These are phyloP conservation scores for Anthracocystis setariae DNA, from an alignment of 1,284 basidiomycete genomes.

Conservation along the genomic window DNA sequence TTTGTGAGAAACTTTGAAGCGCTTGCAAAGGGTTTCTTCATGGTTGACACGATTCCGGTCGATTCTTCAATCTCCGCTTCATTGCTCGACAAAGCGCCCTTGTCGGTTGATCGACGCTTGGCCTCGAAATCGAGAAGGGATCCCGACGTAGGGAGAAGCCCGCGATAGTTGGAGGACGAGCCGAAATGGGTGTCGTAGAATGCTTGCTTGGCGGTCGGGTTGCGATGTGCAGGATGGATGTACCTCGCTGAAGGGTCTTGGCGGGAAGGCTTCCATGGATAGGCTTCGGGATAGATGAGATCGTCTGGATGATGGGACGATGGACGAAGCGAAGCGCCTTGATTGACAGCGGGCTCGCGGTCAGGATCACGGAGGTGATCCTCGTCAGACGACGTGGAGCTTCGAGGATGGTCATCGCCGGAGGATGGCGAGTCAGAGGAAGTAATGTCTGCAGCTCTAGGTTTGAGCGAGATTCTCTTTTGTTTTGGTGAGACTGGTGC, in stretches of 20 bases:
- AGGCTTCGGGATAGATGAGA: conserved; percentile 30
- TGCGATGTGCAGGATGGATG: conserved; percentile 50
- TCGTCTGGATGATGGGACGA: conserved; percentile 29
- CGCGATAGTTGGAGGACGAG: conserved; percentile 42
- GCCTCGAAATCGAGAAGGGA: conserved; percentile 11
- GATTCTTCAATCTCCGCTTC: not conserved
- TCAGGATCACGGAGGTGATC: no score
- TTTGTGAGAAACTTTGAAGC: conserved; percentile 30
- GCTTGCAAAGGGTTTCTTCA: conserved; percentile 31
- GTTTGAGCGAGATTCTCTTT: not conserved
- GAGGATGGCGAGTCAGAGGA: conserved; percentile 25
- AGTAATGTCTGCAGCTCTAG: conserved; percentile 1
- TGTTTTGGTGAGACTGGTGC: conserved; percentile 16
- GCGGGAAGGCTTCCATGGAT: conserved; percentile 36
- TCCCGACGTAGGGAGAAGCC: conserved; percentile 25
- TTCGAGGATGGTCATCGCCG: conserved; percentile 11
- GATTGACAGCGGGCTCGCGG: not conserved
- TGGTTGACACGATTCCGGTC: conserved; percentile 9
- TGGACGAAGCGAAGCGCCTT: not conserved
- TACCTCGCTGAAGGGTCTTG: conserved; percentile 21
- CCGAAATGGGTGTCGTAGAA: conserved; percentile 60
- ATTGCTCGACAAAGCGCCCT: not conserved
- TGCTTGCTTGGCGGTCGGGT: conserved; percentile 56
- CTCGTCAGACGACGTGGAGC: conserved; percentile 1
- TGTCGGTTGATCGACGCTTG: conserved; percentile 14